phyloP scores from a whole-genome alignment of 345 rosid genomes.

The Carallia pectinifolia region DNA sequence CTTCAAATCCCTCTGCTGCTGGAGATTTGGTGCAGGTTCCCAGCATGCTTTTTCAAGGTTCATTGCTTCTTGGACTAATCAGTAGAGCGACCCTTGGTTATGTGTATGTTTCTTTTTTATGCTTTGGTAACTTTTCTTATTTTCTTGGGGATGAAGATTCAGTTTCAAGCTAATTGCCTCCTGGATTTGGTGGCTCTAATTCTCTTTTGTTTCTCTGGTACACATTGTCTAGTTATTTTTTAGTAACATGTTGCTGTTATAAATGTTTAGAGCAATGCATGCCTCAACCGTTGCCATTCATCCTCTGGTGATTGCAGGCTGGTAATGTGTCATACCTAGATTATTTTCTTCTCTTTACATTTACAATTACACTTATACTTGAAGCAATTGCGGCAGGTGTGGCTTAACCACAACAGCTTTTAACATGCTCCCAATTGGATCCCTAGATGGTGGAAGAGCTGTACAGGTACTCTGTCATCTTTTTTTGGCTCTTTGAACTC shows the following conservation, averaged over 20 bases:
- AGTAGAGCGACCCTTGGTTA: conserved; percentile 91
- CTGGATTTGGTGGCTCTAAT: neutral
- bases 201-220: conserved; percentile 12
- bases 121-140: conserved; percentile 22
- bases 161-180: conserved; percentile 9
- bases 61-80: conserved; percentile 92
- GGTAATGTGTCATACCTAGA: conserved; percentile 43
- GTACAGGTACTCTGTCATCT: conserved; percentile 57
- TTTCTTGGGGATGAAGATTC: neutral
- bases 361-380: conserved; percentile 18
- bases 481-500: neutral
- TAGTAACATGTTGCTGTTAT: conserved; percentile 18
- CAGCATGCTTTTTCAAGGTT: conserved; percentile 87
- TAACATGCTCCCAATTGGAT: conserved; percentile 94
- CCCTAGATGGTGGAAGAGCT: conserved; percentile 97
- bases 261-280: conserved; percentile 73
- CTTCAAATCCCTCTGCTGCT: conserved; percentile 65
- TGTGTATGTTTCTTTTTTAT: conserved; percentile 50
- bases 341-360: conserved; percentile 7
- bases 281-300: conserved; percentile 82
- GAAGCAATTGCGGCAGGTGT: conserved; percentile 55
- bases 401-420: conserved; percentile 92
- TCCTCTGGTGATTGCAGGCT: conserved; percentile 94
- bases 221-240: conserved; percentile 8
- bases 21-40: conserved; percentile 94